Conservation (phyloP, 768 basidiomycete genomes). For the Trametes elegans region DNA sequence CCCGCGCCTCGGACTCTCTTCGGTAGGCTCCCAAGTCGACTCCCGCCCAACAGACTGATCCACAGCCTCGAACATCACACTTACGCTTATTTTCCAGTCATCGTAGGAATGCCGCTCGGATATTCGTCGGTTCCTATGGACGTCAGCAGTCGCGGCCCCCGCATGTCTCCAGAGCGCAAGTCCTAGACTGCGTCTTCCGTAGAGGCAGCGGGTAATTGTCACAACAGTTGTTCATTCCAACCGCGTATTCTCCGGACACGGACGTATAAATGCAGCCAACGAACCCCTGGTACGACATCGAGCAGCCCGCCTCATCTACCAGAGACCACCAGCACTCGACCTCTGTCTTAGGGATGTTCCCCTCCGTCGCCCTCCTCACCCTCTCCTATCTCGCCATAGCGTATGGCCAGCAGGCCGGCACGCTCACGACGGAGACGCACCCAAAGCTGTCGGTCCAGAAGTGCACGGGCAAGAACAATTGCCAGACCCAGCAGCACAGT, state of each 20-base stretch:
- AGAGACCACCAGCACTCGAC: not conserved
- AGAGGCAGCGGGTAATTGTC: too few species aligned
- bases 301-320: conserved; percentile 5
- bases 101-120: not conserved
- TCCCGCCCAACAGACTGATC: too few species aligned
- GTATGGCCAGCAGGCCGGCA: conserved; percentile 51
- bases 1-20: conserved; percentile 4
- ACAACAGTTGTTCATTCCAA: too few species aligned
- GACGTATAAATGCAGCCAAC: conserved; percentile 1
- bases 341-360: conserved; percentile 4
- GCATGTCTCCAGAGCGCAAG: not conserved
- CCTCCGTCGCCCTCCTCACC: conserved; percentile 8
- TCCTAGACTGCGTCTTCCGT: too few species aligned
- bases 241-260: conserved; percentile 16
- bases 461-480: conserved; percentile 43
- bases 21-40: conserved; percentile 1
- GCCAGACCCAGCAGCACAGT: conserved; percentile 27
- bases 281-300: not conserved
- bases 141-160: not conserved
- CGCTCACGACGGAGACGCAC: conserved; percentile 44
- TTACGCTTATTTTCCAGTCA: too few species aligned
- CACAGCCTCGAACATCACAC: not conserved
- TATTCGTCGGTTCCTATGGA: conserved; percentile 1
- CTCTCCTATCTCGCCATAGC: conserved; percentile 35
- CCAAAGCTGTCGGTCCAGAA: conserved; percentile 45